These are phyloP conservation scores for Trichophyton schoenleinii DNA, from an alignment of 2,329 filamentous ascomycete genomes.

Conservation along the genomic window DNA sequence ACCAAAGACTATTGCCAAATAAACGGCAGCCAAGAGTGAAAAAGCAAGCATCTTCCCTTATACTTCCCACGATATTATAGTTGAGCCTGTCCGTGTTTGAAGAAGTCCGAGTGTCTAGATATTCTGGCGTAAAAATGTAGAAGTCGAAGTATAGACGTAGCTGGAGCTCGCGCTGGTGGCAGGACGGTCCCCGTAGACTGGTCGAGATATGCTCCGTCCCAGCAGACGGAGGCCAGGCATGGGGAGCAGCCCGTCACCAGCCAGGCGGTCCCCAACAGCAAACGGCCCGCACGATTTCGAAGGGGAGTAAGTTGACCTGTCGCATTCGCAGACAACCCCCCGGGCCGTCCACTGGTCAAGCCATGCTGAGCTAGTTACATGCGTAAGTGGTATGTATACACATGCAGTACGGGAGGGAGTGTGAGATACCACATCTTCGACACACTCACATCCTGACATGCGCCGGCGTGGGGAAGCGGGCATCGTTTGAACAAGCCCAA, in stretches of 20 bases:
- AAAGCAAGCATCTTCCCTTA: not conserved
- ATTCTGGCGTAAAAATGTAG: not conserved
- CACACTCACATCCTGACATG: not conserved
- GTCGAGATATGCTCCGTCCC: no score
- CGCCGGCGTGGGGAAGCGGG: not conserved
- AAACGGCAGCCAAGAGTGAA: not conserved
- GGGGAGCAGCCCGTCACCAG: no score
- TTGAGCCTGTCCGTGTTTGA: not conserved
- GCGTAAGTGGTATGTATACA: not conserved
- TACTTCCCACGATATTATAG: not conserved
- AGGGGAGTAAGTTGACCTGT: not conserved
- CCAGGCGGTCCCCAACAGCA: not conserved
- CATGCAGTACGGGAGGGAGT: not conserved
- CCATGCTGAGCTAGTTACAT: conserved; percentile 1
- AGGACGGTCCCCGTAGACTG: no score
- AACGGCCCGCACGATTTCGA: not conserved
- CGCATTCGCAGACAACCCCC: not conserved
- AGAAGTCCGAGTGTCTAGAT: not conserved
- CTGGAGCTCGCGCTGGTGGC: not conserved
- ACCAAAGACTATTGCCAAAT: not conserved
- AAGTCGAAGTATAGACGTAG: not conserved
- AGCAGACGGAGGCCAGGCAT: no score
- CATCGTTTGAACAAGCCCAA: not conserved
- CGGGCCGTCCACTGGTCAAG: not conserved
- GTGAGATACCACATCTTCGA: not conserved